Percentiles rank a stretch among this genome's conserved stretches.
phyloP scores from a whole-genome alignment of 2,329 filamentous ascomycete genomes.

The Fusarium vanettenii region DNA sequence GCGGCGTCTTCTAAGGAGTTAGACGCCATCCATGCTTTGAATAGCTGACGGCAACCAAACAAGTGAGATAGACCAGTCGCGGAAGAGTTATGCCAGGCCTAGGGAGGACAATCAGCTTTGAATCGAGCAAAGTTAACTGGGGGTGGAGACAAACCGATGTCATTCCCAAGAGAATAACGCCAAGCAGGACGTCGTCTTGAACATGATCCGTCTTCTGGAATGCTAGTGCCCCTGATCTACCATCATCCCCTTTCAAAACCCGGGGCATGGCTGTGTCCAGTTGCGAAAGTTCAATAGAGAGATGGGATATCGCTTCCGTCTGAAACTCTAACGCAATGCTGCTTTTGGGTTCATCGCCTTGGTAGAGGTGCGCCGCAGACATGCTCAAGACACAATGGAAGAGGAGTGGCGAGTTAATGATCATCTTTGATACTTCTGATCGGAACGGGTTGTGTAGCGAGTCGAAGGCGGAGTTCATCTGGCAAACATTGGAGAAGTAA shows the following conservation, averaged over 20 bases:
- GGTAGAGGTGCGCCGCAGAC: slow-evolving; percentile 30
- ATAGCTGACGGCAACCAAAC: slow-evolving; percentile 16
- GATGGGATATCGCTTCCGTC: slow-evolving; percentile 24
- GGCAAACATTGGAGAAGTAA: slow-evolving; percentile 25
- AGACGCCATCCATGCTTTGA: slow-evolving; percentile 13
- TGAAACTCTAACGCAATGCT: slow-evolving; percentile 16
- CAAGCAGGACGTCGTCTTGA: slow-evolving; percentile 18
- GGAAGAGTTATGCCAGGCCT: slow-evolving; percentile 29
- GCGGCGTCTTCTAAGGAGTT: neutral
- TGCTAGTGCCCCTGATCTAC: neutral
- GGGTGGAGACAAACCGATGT: slow-evolving; percentile 17
- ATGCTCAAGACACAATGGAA: slow-evolving; percentile 27
- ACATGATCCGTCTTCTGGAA: neutral
- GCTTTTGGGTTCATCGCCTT: neutral
- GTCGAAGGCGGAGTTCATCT: slow-evolving; percentile 23
- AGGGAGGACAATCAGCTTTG: too few species aligned
- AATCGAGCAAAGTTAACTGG: too few species aligned
- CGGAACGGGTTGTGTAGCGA: slow-evolving; percentile 26
- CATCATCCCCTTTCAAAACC: neutral
- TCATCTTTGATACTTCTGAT: slow-evolving; percentile 20
- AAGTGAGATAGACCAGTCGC: slow-evolving; percentile 19
- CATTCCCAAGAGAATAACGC: slow-evolving; percentile 29
- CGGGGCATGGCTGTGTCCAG: neutral
- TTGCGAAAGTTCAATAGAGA: neutral
- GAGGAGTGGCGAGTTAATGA: slow-evolving; percentile 8